phyloP scores from a whole-genome alignment of 345 rosid species.

The Populus tremula region DNA sequence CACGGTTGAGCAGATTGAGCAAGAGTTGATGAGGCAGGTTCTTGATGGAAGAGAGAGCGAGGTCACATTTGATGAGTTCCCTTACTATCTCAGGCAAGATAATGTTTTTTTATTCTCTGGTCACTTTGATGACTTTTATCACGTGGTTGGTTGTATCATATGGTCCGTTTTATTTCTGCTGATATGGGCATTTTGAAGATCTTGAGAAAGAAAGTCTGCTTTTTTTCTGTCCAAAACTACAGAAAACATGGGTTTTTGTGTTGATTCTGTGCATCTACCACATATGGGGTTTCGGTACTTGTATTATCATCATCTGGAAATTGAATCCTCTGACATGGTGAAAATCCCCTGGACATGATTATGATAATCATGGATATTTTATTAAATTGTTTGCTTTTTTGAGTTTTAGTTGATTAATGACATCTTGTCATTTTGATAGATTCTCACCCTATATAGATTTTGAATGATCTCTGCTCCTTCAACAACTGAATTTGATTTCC shows the following conservation, averaged over 20 bases:
- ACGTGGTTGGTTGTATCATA: not conserved
- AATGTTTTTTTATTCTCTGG: not conserved
- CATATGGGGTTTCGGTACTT: conserved; percentile 6
- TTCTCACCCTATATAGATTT: not conserved
- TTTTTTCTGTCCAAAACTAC: not conserved
- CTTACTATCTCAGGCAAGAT: conserved; percentile 76
- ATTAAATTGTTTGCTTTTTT: not conserved
- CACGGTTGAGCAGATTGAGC: conserved; percentile 66
- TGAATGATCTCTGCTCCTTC: conserved; percentile 8
- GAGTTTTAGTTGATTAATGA: not conserved
- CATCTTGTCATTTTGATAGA: not conserved
- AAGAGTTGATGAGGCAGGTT: conserved; percentile 68
- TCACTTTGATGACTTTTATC: not conserved
- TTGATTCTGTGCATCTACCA: not conserved
- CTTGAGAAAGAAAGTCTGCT: not conserved
- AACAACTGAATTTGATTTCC: not conserved
- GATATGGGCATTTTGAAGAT: conserved; percentile 8
- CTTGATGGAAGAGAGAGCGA: conserved; percentile 61
- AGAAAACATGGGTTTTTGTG: not conserved
- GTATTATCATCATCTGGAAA: conserved; percentile 9
- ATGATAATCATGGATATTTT: conserved; percentile 3
- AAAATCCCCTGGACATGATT: conserved; percentile 26
- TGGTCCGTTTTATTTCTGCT: not conserved
- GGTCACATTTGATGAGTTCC: conserved; percentile 77
- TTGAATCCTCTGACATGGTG: conserved; percentile 11